These are phyloP conservation scores for Hymenoscyphus fructigenus DNA, from an alignment of 2,329 filamentous ascomycete genomes.

Conservation along the genomic window DNA sequence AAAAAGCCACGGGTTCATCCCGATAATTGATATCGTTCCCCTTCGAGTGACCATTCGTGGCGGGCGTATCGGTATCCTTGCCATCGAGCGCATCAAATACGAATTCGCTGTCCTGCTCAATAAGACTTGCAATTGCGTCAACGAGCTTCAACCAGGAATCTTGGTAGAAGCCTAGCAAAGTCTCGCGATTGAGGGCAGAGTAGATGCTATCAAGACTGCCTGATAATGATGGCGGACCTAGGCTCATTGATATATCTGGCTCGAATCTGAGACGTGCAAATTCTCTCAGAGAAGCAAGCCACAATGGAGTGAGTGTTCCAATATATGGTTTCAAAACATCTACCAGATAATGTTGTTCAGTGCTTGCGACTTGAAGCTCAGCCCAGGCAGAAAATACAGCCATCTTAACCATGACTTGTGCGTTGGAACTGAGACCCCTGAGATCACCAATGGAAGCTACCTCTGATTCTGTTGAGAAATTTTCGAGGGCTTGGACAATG, in stretches of 20 bases:
- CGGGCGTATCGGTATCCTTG: slow-evolving; percentile 55
- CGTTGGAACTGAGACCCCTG: slow-evolving; percentile 89
- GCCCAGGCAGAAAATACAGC: slow-evolving; percentile 97
- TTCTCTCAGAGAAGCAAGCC: slow-evolving; percentile 89
- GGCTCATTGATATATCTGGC: slow-evolving; percentile 90
- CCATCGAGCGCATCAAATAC: slow-evolving; percentile 96
- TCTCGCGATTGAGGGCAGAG: slow-evolving; percentile 90
- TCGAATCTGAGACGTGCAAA: slow-evolving; percentile 93
- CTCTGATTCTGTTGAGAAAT: slow-evolving; percentile 80
- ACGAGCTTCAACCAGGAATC: slow-evolving; percentile 96
- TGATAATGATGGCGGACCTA: slow-evolving; percentile 77
- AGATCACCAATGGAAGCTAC: slow-evolving; percentile 89
- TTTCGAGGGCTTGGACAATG: slow-evolving; percentile 84
- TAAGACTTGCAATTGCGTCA: slow-evolving; percentile 93
- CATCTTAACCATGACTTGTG: slow-evolving; percentile 98
- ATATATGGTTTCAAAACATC: slow-evolving; percentile 90
- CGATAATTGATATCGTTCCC: slow-evolving; percentile 91
- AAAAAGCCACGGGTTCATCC: slow-evolving; percentile 96
- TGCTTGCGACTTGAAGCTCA: slow-evolving; percentile 91
- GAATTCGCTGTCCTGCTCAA: slow-evolving; percentile 96
- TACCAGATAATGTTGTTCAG: slow-evolving; percentile 84
- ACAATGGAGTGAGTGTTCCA: slow-evolving; percentile 83
- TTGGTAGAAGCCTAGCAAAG: slow-evolving; percentile 92
- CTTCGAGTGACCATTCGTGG: slow-evolving; percentile 51
- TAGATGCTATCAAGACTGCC: slow-evolving; percentile 92